phyloP scores from a whole-genome alignment of 2,329 filamentous ascomycete species.

The Pseudogymnoascus sp. region DNA sequence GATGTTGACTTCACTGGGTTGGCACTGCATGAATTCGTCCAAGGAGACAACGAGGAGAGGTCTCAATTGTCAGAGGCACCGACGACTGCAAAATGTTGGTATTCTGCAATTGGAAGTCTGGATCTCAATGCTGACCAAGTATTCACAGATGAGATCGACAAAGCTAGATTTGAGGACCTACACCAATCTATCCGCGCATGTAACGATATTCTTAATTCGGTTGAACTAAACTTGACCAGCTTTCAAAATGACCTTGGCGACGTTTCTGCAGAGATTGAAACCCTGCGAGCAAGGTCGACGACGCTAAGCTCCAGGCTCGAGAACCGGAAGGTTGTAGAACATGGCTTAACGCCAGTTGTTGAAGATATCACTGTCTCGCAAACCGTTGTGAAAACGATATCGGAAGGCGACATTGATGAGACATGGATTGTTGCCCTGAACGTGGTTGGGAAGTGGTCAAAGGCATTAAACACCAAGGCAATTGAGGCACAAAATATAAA shows the following conservation, averaged over 20 bases:
- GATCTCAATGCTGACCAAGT: constrained; percentile 15
- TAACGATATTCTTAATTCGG: constrained; percentile 86
- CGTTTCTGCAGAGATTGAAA: constrained; percentile 93
- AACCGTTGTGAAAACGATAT: constrained; percentile 71
- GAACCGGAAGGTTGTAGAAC: constrained; percentile 84
- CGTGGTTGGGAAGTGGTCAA: constrained; percentile 73
- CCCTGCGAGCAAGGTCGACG: constrained; percentile 76
- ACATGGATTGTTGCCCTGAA: constrained; percentile 74
- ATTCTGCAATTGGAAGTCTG: constrained; percentile 12
- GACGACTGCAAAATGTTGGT: constrained; percentile 65
- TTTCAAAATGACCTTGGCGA: constrained; percentile 89
- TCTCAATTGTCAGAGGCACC: constrained; percentile 42
- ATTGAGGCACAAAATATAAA: constrained; percentile 57
- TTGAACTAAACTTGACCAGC: constrained; percentile 83
- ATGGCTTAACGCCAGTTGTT: constrained; percentile 75
- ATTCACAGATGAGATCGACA: constrained; percentile 63
- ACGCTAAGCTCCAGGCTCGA: constrained; percentile 77
- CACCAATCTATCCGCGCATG: constrained; percentile 84
- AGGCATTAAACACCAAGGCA: constrained; percentile 59
- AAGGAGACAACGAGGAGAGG: constrained; percentile 10
- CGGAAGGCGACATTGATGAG: constrained; percentile 83
- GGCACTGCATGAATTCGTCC: constrained; percentile 54
- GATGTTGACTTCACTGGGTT: constrained; percentile 73
- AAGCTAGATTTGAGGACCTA: constrained; percentile 78
- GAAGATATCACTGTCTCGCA: constrained; percentile 89